A percentile compares a stretch with the other conserved stretches of the same genome.
These are phyloP conservation scores for Fraxinus excelsior DNA, from an alignment of 257 asterid species.

Conservation along the genomic window DNA sequence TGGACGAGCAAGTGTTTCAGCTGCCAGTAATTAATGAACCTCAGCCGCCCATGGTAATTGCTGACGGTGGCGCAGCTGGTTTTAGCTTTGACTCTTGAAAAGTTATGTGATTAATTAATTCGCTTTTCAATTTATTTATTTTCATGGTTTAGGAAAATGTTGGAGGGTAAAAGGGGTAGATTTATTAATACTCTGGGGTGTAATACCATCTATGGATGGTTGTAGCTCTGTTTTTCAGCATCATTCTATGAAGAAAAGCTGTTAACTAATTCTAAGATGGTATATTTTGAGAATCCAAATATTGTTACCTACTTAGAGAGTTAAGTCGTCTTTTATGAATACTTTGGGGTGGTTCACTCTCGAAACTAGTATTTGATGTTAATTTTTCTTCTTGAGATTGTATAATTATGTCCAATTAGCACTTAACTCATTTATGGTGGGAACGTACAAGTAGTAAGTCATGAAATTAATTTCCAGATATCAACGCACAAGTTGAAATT, in stretches of 20 bases:
- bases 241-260: background rate
- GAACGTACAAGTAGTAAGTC: too few relatives aligned
- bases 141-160: background rate
- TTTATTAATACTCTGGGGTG: constrained; percentile 3
- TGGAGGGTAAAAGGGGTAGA: constrained; percentile 29
- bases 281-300: too few relatives aligned
- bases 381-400: too few relatives aligned
- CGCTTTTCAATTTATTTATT: background rate
- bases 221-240: background rate
- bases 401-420: too few relatives aligned
- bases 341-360: too few relatives aligned
- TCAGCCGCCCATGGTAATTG: constrained; percentile 18
- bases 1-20: constrained; percentile 21
- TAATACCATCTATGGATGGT: background rate
- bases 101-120: constrained; percentile 20
- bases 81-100: constrained; percentile 46
- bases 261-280: background rate
- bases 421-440: too few relatives aligned
- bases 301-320: too few relatives aligned
- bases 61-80: constrained; percentile 27
- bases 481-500: too few relatives aligned
- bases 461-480: too few relatives aligned
- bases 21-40: constrained; percentile 11
- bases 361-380: too few relatives aligned
- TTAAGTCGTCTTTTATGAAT: too few relatives aligned